Evolutionary conservation across 352 stramenopile genomes (phyloP).

Genomic region (Globisporangium acanthophoron): DNA sequence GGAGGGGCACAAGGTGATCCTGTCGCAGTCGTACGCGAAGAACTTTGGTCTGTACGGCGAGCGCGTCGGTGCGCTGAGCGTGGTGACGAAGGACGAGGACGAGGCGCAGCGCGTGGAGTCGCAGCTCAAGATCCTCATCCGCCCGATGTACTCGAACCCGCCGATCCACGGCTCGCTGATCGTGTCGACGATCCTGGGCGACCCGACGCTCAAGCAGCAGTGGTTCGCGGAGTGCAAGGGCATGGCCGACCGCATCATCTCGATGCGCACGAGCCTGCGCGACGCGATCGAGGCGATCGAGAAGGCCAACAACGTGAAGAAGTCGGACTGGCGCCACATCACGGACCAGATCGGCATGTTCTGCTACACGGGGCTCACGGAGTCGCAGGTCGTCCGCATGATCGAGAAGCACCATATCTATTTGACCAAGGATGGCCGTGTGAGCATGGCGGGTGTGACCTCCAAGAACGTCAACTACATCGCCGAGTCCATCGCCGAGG

Average conservation of each 20-base stretch:
- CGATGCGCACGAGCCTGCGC: constrained; percentile 88
- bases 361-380: constrained; percentile 96
- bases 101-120: constrained; percentile 94
- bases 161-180: constrained; percentile 98
- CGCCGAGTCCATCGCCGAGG: constrained; percentile 92
- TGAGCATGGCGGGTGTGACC: constrained; percentile 97
- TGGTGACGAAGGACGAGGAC: constrained; percentile 92
- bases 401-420: constrained; percentile 97
- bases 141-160: constrained; percentile 99
- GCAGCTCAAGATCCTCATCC: constrained; percentile 99
- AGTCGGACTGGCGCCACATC: constrained; percentile 95
- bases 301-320: constrained; percentile 61
- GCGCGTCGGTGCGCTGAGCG: constrained; percentile 94
- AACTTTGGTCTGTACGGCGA: constrained; percentile 99
- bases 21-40: constrained; percentile 99
- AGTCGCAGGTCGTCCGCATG: constrained; percentile 93
- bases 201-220: constrained; percentile 89
- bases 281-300: constrained; percentile 81
- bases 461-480: constrained; percentile 97
- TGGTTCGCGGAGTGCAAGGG: constrained; percentile 94
- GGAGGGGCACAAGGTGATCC: constrained; percentile 95
- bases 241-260: constrained; percentile 95
- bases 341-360: constrained; percentile 99
- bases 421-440: constrained; percentile 96
- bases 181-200: constrained; percentile 95